Percentiles rank a stretch among this genome's conserved stretches.
Conservation (phyloP, 129 eudicot genomes). For the Logfia minima region DNA sequence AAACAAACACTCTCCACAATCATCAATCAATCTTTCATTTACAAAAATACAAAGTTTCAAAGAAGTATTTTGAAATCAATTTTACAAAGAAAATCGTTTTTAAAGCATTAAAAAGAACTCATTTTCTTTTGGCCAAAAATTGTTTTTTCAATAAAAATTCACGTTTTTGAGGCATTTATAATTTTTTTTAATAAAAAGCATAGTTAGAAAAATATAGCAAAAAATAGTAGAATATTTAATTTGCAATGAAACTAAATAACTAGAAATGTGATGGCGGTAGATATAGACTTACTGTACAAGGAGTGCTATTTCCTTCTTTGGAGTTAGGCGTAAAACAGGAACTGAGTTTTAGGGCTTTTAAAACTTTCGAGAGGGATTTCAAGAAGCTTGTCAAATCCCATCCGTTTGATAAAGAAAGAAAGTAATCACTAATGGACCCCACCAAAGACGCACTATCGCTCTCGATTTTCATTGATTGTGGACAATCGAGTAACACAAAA, state of each 20-base stretch:
- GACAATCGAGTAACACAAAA: conserved; percentile 86
- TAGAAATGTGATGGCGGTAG: not conserved
- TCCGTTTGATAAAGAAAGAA: conserved; percentile 87
- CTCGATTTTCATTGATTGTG: conserved; percentile 93
- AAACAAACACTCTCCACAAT: too few relatives aligned
- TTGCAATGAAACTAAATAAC: not conserved
- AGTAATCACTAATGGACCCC: conserved; percentile 96
- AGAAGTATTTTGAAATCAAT: too few relatives aligned
- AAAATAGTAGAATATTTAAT: not conserved
- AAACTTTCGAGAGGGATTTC: conserved; percentile 83
- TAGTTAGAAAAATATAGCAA: not conserved
- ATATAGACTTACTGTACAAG: conserved; percentile 67
- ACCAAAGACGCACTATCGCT: conserved; percentile 73
- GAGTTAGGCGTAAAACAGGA: conserved; percentile 58
- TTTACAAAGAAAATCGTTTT: too few relatives aligned
- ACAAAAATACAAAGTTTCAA: too few relatives aligned
- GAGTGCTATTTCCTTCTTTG: conserved; percentile 81
- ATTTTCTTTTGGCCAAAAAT: too few relatives aligned
- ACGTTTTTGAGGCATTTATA: not conserved
- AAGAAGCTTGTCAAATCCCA: conserved; percentile 93
- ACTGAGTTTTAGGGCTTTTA: conserved; percentile 65
- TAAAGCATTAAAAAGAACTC: too few relatives aligned
- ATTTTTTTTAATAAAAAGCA: too few relatives aligned
- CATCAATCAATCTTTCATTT: too few relatives aligned
- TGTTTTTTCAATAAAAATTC: too few relatives aligned